phyloP scores from a whole-genome alignment of 108 stramenopile genomes.

The Nannochloropsis oceanica region DNA sequence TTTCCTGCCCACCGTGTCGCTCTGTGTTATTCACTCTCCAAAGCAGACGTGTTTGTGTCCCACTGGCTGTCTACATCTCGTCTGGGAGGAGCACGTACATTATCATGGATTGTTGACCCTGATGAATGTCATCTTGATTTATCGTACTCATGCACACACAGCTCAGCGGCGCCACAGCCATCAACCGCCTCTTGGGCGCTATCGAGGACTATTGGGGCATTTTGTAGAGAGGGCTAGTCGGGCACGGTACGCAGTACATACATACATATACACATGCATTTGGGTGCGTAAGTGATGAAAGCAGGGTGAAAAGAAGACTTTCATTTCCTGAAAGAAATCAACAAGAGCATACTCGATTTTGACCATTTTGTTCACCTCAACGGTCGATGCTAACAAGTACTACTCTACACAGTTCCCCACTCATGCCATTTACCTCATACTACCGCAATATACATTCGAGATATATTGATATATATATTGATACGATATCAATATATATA shows the following conservation, averaged over 20 bases:
- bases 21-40: background rate
- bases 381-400: too few species aligned
- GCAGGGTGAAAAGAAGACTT: background rate
- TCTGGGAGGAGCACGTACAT: background rate
- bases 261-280: too few species aligned
- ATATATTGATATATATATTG: too few species aligned
- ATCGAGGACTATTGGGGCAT: constrained; percentile 92
- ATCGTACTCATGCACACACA: background rate
- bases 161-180: constrained; percentile 75
- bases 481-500: background rate
- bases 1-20: background rate
- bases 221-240: constrained; percentile 30
- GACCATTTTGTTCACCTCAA: background rate
- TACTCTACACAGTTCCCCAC: too few species aligned
- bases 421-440: too few species aligned
- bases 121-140: background rate
- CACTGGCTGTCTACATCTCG: background rate
- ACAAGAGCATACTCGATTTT: background rate
- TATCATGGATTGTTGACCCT: background rate
- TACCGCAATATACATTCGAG: too few species aligned
- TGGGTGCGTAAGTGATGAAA: background rate
- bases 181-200: constrained; percentile 66
- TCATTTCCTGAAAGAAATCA: background rate
- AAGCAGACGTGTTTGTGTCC: background rate
- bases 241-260: too few species aligned